A percentile compares a stretch with the other conserved stretches of the same genome.
Conservation (phyloP, 2,329 filamentous ascomycete genomes). For the Coniochaeta sp. region DNA sequence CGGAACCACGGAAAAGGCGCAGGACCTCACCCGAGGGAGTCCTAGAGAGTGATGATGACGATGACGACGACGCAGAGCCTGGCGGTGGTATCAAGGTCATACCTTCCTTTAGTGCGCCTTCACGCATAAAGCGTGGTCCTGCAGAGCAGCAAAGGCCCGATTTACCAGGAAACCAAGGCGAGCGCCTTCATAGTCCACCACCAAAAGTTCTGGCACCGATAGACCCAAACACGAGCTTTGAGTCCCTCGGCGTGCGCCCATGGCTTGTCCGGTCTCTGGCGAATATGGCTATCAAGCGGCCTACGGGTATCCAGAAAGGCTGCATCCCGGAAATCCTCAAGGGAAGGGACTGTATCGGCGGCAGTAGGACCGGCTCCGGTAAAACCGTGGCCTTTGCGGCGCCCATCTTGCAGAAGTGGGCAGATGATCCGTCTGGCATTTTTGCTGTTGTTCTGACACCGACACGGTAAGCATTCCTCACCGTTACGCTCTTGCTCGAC, state of each 20-base stretch:
- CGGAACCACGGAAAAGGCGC: conserved; percentile 36
- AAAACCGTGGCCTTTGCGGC: conserved; percentile 96
- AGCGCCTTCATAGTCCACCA: conserved; percentile 4
- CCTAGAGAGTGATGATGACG: conserved; percentile 7
- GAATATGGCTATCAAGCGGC: conserved; percentile 73
- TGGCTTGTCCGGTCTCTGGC: conserved; percentile 81
- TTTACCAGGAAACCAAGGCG: neutral
- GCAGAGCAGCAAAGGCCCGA: conserved; percentile 5
- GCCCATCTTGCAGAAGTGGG: conserved; percentile 89
- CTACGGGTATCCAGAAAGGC: conserved; percentile 86
- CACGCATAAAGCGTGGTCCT: conserved; percentile 37
- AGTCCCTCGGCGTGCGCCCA: conserved; percentile 64
- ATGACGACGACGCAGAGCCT: conserved; percentile 17
- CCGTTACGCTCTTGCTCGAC: conserved; percentile 3
- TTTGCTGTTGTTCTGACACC: conserved; percentile 86
- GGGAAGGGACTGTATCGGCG: conserved; percentile 90
- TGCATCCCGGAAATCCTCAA: conserved; percentile 91
- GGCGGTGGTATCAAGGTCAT: conserved; percentile 25
- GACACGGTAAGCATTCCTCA: conserved; percentile 48
- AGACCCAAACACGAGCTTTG: conserved; percentile 59
- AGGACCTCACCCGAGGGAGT: conserved; percentile 24
- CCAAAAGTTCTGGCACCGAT: conserved; percentile 39
- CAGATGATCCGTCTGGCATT: conserved; percentile 84
- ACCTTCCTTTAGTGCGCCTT: conserved; percentile 42
- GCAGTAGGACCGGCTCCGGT: conserved; percentile 89